Evolutionary conservation across 1,139 yeast species (phyloP).

Genomic region (Geotrichum aggregatum): DNA sequence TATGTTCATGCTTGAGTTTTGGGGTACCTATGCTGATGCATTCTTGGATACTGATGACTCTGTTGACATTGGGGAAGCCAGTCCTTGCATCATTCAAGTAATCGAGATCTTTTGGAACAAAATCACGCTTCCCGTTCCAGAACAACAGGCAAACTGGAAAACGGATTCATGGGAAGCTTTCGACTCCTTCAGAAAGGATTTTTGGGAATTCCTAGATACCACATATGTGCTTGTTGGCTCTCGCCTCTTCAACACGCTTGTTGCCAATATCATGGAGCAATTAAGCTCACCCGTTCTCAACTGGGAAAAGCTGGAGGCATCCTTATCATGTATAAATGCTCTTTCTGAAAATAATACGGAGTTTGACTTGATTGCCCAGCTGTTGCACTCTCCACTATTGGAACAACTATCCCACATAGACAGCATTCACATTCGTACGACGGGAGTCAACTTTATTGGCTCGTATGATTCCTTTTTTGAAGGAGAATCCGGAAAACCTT

Average conservation of each 20-base stretch:
- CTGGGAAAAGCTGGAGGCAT: slow-evolving; percentile 59
- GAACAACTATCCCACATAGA: slow-evolving; percentile 31
- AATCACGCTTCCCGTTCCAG: slow-evolving; percentile 44
- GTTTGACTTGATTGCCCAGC: slow-evolving; percentile 6
- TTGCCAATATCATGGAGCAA: slow-evolving; percentile 41
- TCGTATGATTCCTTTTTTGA: slow-evolving; percentile 37
- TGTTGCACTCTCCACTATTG: slow-evolving; percentile 33
- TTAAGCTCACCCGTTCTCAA: slow-evolving; percentile 22
- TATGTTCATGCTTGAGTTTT: slow-evolving; percentile 64
- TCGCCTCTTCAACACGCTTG: slow-evolving; percentile 51
- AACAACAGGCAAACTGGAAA: slow-evolving; percentile 27
- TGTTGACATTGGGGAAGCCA: slow-evolving; percentile 30
- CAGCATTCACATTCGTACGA: slow-evolving; percentile 33
- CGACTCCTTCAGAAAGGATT: slow-evolving; percentile 61
- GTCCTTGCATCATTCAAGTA: slow-evolving; percentile 45
- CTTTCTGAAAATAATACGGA: slow-evolving; percentile 38
- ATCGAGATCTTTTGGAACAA: slow-evolving; percentile 62
- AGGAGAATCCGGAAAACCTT: slow-evolving; percentile 31
- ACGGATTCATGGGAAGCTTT: slow-evolving; percentile 50
- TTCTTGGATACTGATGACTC: slow-evolving; percentile 51
- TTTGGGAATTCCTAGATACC: slow-evolving; percentile 69
- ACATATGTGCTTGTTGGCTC: slow-evolving; percentile 61
- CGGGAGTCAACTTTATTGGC: slow-evolving; percentile 39
- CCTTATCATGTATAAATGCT: slow-evolving; percentile 58
- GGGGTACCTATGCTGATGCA: slow-evolving; percentile 72